These are phyloP conservation scores for Trichoderma sp. DNA, from an alignment of 2,329 filamentous ascomycete species.

Conservation along the genomic window DNA sequence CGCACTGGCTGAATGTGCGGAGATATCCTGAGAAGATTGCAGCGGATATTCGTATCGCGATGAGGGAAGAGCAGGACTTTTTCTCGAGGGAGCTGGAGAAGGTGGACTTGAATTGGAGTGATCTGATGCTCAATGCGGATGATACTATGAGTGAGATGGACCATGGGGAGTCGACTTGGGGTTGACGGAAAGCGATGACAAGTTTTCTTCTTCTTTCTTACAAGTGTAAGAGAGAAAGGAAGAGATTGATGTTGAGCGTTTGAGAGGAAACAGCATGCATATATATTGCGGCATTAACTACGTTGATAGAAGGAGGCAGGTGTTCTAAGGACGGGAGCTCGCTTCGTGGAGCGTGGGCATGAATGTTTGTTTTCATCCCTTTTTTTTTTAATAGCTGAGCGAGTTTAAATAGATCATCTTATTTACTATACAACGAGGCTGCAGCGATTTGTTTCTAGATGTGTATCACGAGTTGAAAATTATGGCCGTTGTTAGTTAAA, in stretches of 20 bases:
- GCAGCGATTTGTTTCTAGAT: too few relatives aligned
- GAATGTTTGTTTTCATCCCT: background rate
- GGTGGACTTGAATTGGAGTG: conserved; percentile 60
- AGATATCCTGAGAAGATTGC: conserved; percentile 80
- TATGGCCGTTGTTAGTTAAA: background rate
- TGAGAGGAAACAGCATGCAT: background rate
- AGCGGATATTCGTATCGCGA: conserved; percentile 57
- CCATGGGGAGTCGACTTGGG: conserved; percentile 39
- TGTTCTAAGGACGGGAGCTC: background rate
- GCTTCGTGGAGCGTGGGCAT: conserved; percentile 1
- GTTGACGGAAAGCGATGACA: conserved; percentile 11
- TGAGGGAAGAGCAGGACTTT: conserved; percentile 77
- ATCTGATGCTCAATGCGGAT: conserved; percentile 44
- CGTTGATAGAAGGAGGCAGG: background rate
- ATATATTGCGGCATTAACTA: background rate
- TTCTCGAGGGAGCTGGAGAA: conserved; percentile 78
- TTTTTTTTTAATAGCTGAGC: background rate
- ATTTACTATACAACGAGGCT: background rate
- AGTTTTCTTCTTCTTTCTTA: background rate
- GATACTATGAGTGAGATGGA: conserved; percentile 43
- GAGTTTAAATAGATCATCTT: background rate
- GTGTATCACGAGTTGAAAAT: background rate
- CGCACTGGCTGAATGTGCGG: conserved; percentile 91
- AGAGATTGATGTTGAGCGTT: background rate
- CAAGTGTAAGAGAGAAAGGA: background rate